phyloP scores from a whole-genome alignment of 1,284 basidiomycete genomes.

The Coniferiporia sulphurascens region DNA sequence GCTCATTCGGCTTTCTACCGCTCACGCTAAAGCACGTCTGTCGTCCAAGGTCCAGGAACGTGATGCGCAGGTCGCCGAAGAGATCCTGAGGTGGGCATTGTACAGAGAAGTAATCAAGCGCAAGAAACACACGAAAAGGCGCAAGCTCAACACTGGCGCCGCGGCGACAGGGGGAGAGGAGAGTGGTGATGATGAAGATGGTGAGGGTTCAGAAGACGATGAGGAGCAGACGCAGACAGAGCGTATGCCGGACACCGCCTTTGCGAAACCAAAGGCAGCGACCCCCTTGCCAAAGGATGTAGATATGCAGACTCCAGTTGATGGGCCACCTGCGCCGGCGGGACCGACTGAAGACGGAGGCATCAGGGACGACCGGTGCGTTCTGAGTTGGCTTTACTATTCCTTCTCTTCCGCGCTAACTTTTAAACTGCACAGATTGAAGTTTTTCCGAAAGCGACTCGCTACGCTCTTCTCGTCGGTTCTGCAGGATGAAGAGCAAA shows the following conservation, averaged over 20 bases:
- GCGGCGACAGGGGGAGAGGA: slow-evolving; percentile 32
- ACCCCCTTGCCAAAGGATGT: slow-evolving; percentile 3
- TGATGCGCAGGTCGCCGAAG: slow-evolving; percentile 90
- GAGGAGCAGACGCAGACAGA: slow-evolving; percentile 44
- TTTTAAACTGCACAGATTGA: slow-evolving; percentile 42
- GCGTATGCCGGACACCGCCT: slow-evolving; percentile 49
- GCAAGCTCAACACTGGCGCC: slow-evolving; percentile 69
- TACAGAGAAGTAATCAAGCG: slow-evolving; percentile 95
- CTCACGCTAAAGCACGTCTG: slow-evolving; percentile 94
- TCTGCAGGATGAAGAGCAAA: slow-evolving; percentile 71
- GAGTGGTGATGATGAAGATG: slow-evolving; percentile 38
- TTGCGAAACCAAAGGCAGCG: slow-evolving; percentile 24
- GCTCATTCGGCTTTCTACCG: slow-evolving; percentile 95
- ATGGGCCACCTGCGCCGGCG: slow-evolving; percentile 29
- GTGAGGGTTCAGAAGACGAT: slow-evolving; percentile 44
- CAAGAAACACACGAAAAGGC: slow-evolving; percentile 64
- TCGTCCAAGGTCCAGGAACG: slow-evolving; percentile 80
- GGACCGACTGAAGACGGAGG: slow-evolving; percentile 37
- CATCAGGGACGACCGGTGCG: slow-evolving; percentile 53
- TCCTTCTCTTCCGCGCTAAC: slow-evolving; percentile 7
- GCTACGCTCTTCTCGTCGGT: slow-evolving; percentile 65
- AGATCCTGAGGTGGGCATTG: slow-evolving; percentile 93
- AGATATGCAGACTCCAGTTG: slow-evolving; percentile 57
- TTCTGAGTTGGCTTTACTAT: slow-evolving; percentile 13
- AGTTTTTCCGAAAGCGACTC: slow-evolving; percentile 74